Evolutionary conservation across 495 filamentous ascomycete species (phyloP), one percentile per base, ranked within the genome.

Genomic region (Xeromyces bisporus): DNA sequence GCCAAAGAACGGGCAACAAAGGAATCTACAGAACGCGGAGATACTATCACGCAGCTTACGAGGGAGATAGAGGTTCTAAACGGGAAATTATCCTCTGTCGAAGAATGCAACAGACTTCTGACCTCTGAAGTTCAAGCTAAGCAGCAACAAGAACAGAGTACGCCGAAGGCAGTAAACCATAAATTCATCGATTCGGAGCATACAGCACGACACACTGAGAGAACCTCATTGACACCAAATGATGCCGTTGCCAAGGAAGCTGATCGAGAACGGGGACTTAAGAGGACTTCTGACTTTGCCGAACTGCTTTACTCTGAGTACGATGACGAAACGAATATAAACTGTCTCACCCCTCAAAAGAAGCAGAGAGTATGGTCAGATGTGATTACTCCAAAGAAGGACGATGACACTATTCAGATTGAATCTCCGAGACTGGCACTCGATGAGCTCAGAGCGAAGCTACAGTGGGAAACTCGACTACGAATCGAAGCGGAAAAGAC

Each of bases 401-500:
- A 44, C 54, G 62, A 51, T 42, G 56, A 48, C 51, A 57, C 27
- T 43, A 36, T 64, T 55, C 41, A 41, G 11, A 15, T 48, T 32
- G 34, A 58, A 31, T 7, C 50, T 33, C 26, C 49, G 16, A 55
- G 65, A 11, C 59, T 67, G 15, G 53, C 69, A 30, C 50, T 79
- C 21, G 70, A 73, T 5, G 60, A 71, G 13, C 41, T 86, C 8
- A 61, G 60, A 16, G 62, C 68, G n/a, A 62, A 73, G 8, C 66
- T 83, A 26, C 49, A 69, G 24, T 64, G 58, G 46, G 80, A 89
- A 56, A 71, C 62, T 44, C 68, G 67, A 32, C 57, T 71, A 26
- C 68, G 80, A 27, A 55, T 67, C 18, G 62, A 75, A 10, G 77
- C 80, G 0, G 66, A 84, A 34, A 76, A 80, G 9, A 70, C 75